phyloP scores from a whole-genome alignment of 768 basidiomycete genomes.

The Pisolithus albus region DNA sequence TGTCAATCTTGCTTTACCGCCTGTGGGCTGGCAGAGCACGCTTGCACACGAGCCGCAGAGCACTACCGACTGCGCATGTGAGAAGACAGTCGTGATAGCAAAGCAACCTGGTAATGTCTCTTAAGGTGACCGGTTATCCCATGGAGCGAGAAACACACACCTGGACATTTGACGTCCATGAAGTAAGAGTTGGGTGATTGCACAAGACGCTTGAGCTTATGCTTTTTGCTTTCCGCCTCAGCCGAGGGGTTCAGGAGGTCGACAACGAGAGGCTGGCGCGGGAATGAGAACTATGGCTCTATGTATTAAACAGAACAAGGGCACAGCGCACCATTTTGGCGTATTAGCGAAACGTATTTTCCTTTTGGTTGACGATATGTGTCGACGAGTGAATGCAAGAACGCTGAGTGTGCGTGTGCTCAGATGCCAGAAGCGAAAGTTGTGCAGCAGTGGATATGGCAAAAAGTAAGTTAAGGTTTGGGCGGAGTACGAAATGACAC shows the following conservation, averaged over 20 bases:
- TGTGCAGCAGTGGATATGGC: not conserved
- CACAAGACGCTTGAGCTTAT: constrained; percentile 99
- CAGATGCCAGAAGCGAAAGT: not conserved
- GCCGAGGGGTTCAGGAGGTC: constrained; percentile 96
- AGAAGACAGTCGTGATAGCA: constrained; percentile 96
- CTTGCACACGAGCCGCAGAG: constrained; percentile 88
- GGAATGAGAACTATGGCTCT: not conserved
- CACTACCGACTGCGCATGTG: constrained; percentile 97
- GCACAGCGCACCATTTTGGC: not conserved
- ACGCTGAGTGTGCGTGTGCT: not conserved
- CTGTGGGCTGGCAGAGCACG: constrained; percentile 95
- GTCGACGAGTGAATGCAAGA: not conserved
- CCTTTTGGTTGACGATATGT: not conserved
- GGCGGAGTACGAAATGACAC: constrained; percentile 10
- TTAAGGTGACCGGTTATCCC: not conserved
- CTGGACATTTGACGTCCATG: constrained; percentile 99
- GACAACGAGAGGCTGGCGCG: constrained; percentile 79
- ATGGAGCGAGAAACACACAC: constrained; percentile 32
- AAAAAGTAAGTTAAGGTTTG: not conserved
- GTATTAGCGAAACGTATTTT: not conserved
- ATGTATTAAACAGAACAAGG: no score
- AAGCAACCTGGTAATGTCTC: constrained; percentile 70
- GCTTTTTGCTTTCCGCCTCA: constrained; percentile 79
- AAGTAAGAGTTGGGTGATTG: constrained; percentile 99
- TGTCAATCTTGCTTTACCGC: constrained; percentile 95